phyloP scores from a whole-genome alignment of 2,329 filamentous ascomycete species.

The Colletotrichum sansevieriae region DNA sequence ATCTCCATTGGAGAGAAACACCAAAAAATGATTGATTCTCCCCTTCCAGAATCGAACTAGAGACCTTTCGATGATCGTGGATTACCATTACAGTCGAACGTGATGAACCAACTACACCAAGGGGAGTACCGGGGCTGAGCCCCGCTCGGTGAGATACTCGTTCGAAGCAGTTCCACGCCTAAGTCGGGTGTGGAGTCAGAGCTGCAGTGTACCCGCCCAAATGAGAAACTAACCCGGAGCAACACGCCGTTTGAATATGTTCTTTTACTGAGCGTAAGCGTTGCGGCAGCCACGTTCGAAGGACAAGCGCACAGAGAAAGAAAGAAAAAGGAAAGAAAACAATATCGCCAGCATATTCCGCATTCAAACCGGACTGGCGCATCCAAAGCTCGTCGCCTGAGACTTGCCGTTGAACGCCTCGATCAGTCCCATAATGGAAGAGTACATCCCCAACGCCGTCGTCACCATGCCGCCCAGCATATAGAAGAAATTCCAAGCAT shows the following conservation, averaged over 20 bases:
- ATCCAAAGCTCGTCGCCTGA: conserved; percentile 37
- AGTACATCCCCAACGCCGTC: conserved; percentile 38
- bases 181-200: not conserved
- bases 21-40: conserved; percentile 44
- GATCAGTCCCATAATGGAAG: conserved; percentile 34
- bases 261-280: no score
- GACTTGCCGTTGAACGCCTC: conserved; percentile 37
- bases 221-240: not conserved
- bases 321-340: no score
- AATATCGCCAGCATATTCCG: no score
- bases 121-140: conserved; percentile 24
- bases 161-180: not conserved
- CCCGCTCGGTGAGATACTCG: conserved; percentile 22
- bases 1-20: not conserved
- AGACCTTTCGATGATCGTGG: conserved; percentile 40
- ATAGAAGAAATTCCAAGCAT: conserved; percentile 30
- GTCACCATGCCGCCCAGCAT: conserved; percentile 39
- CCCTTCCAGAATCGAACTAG: conserved; percentile 42
- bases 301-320: no score
- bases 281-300: no score
- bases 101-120: conserved; percentile 43
- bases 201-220: conserved; percentile 9
- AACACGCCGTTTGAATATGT: not conserved
- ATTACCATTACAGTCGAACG: conserved; percentile 42
- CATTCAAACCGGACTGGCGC: conserved; percentile 29